These are phyloP conservation scores for Fusarium musae DNA, from an alignment of 2,329 filamentous ascomycete species.

Conservation along the genomic window DNA sequence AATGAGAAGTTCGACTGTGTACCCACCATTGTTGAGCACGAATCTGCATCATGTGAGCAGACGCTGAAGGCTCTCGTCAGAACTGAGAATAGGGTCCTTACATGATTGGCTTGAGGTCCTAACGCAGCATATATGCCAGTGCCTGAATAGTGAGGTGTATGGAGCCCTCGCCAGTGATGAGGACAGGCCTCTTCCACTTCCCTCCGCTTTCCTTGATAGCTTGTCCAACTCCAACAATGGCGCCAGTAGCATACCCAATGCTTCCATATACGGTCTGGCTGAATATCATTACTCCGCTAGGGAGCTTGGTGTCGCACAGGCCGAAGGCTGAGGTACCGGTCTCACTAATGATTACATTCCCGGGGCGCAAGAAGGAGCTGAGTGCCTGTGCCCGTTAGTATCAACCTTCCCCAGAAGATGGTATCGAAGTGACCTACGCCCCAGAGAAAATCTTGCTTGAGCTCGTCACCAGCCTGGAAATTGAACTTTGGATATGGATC, in stretches of 20 bases:
- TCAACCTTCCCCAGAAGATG: accelerated
- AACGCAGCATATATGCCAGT: neutral
- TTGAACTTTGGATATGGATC: neutral
- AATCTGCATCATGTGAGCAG: neutral
- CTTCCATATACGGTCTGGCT: neutral
- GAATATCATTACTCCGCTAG: neutral
- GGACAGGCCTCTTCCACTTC: neutral
- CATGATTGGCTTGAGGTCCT: conserved; percentile 4
- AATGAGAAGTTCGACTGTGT: neutral
- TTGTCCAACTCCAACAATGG: neutral
- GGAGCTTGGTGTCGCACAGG: neutral
- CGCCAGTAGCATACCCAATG: neutral
- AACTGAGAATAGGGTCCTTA: neutral
- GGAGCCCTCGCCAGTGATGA: neutral
- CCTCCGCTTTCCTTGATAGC: neutral
- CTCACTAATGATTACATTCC: neutral
- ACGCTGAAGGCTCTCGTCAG: accelerated
- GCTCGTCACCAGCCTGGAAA: neutral
- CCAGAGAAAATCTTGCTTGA: conserved; percentile 1
- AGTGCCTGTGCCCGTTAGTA: neutral
- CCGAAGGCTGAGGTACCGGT: neutral
- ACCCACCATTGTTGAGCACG: neutral
- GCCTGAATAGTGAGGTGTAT: neutral
- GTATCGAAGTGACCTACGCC: neutral
- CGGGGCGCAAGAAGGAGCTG: neutral